Evolutionary conservation across 345 rosid species (phyloP), one percentile per base, ranked within the genome.

Genomic region (Populus tremula): DNA sequence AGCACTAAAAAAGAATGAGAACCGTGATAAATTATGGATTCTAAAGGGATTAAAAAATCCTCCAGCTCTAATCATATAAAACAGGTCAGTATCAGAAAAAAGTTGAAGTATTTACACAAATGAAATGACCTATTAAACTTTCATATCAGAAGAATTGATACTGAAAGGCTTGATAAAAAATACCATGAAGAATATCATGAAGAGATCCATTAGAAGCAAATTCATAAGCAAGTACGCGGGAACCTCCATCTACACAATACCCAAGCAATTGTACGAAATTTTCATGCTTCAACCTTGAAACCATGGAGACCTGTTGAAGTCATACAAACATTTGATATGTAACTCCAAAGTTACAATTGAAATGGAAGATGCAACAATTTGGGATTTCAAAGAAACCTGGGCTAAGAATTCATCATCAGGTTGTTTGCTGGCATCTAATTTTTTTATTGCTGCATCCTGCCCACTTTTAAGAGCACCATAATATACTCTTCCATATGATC

Each of bases 161-260:
- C 41, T 53, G 5, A 14, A 13, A 63, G 69, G 27, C 62, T 29
- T 35, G 23, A 31, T 23, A 85, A 41, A 41, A 41, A 41, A 81
- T 83, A 90, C 97, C 98, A 79, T 92, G 98, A 72, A 93, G 95
- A 85, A 92, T 85, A 67, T 93, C 98, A 83, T 93, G 97, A 79
- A 93, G 98, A 79, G 98, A 93, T 71, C 98, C 98, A 84, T 91
- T 92, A 63, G 98, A 89, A 70, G 98, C 98, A 84, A 86, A 88
- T 85, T 93, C 95, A 81, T 92, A 93, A 38, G 88, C 95, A 56
- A 93, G 97, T 35, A 92, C 89, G 75, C 98, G 95, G 71, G 93
- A 89, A 74, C 86, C 85, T 54, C 97, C 98, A 71, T 94, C 94
- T 77, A 91, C 88, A 79, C 91, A 90, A 80, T 94, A 94, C 39